These are phyloP conservation scores for Aspergillus versicolor DNA, from an alignment of 2,329 filamentous ascomycete species.

Conservation along the genomic window DNA sequence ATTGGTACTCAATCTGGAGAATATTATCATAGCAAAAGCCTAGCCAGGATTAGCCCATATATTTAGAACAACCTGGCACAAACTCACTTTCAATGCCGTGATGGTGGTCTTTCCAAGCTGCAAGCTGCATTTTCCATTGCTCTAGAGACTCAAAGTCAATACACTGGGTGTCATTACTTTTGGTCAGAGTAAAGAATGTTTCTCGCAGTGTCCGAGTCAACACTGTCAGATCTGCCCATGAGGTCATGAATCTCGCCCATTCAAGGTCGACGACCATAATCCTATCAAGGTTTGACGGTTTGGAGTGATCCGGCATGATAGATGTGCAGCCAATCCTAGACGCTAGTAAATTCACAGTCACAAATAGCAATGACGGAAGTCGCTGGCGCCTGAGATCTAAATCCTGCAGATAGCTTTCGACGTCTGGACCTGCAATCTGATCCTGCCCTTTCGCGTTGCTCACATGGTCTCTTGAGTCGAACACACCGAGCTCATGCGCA, in stretches of 20 bases:
- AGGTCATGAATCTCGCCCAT: constrained; percentile 46
- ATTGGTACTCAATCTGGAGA: constrained; percentile 48
- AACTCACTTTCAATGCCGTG: constrained; percentile 1
- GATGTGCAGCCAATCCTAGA: constrained; percentile 47
- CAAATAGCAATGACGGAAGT: constrained; percentile 36
- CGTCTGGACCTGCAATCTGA: constrained; percentile 10
- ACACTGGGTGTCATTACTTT: background rate
- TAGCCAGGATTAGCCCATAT: background rate
- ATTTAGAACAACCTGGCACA: too few species aligned
- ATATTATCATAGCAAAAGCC: constrained; percentile 32
- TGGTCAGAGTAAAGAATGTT: background rate
- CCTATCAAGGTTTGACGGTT: constrained; percentile 7
- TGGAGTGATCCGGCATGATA: constrained; percentile 44
- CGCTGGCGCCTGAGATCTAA: constrained; percentile 28
- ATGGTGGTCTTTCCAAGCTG: constrained; percentile 9
- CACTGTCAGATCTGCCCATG: constrained; percentile 40
- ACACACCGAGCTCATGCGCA: constrained; percentile 51
- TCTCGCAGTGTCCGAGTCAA: constrained; percentile 37
- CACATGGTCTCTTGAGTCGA: constrained; percentile 32
- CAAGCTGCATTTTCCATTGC: constrained; percentile 11
- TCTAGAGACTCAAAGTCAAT: constrained; percentile 8
- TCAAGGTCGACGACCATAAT: constrained; percentile 40
- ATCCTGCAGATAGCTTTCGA: constrained; percentile 18
- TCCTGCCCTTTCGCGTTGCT: constrained; percentile 18
- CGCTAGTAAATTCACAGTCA: constrained; percentile 49